Evolutionary conservation across 1,139 yeast species (phyloP).

Genomic region (Zygosaccharomyces sapae): DNA sequence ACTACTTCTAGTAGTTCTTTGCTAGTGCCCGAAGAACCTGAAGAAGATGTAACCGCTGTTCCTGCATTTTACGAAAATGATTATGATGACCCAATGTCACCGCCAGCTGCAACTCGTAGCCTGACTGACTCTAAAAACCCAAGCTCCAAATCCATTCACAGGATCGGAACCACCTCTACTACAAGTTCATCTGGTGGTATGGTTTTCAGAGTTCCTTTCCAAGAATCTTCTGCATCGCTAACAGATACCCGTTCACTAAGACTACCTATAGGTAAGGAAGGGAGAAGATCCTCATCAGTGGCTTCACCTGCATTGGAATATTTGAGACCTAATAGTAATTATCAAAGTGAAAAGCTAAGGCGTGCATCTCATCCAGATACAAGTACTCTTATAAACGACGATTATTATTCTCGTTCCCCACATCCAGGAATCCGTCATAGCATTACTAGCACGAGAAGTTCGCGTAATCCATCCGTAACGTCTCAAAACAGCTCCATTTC

Average conservation of each 20-base stretch:
- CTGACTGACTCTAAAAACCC: slow-evolving; percentile 6
- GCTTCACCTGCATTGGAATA: slow-evolving; percentile 16
- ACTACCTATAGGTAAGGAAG: slow-evolving; percentile 11
- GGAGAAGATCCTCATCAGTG: slow-evolving; percentile 27
- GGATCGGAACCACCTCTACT: slow-evolving; percentile 19
- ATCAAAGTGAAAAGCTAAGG: slow-evolving; percentile 15
- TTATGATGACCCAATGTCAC: slow-evolving; percentile 20
- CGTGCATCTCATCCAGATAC: slow-evolving; percentile 32
- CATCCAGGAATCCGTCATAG: slow-evolving; percentile 7
- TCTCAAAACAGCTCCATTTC: slow-evolving; percentile 36
- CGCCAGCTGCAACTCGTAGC: slow-evolving; percentile 15
- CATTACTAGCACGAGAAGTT: slow-evolving; percentile 11
- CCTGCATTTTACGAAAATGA: slow-evolving; percentile 12
- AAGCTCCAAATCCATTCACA: slow-evolving; percentile 8
- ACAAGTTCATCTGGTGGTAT: slow-evolving; percentile 35
- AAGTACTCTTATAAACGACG: slow-evolving; percentile 9
- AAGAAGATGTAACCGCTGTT: slow-evolving; percentile 4
- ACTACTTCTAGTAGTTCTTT: not conserved
- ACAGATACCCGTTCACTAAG: slow-evolving; percentile 10
- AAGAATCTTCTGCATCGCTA: slow-evolving; percentile 37
- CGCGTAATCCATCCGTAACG: slow-evolving; percentile 35
- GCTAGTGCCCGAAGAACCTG: slow-evolving; percentile 4
- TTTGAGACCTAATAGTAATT: slow-evolving; percentile 7
- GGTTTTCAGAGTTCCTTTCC: slow-evolving; percentile 60
- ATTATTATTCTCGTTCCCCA: slow-evolving; percentile 5